Conservation (phyloP, 208 protist species). For the Crithidia bombi region DNA sequence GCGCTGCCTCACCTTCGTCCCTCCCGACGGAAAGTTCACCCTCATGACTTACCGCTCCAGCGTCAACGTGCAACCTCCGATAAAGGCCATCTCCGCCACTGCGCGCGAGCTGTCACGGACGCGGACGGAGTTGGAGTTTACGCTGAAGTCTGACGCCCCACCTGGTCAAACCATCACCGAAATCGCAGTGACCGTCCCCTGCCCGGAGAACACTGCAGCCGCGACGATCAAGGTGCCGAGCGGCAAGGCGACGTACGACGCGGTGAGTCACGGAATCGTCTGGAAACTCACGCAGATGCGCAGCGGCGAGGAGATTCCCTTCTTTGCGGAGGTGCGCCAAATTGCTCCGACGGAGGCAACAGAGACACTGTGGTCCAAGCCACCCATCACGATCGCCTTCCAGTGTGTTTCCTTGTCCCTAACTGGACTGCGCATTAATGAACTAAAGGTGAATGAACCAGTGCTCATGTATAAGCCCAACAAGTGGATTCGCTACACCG, state of each 20-base stretch:
- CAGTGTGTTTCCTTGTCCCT: constrained; percentile 95
- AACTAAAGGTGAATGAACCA: constrained; percentile 91
- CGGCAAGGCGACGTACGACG: constrained; percentile 94
- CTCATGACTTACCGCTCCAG: constrained; percentile 97
- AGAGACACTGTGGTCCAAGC: constrained; percentile 91
- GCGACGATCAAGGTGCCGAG: constrained; percentile 70
- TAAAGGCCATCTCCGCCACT: constrained; percentile 89
- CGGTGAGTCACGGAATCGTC: constrained; percentile 88
- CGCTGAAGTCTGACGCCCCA: constrained; percentile 66
- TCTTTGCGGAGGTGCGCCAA: constrained; percentile 93
- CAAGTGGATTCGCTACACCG: constrained; percentile 99
- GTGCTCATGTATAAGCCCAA: constrained; percentile 87
- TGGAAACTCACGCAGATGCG: constrained; percentile 92
- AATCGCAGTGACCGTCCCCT: constrained; percentile 88
- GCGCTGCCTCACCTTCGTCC: constrained; percentile 88
- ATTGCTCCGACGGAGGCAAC: constrained; percentile 70
- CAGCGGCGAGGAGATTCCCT: constrained; percentile 74
- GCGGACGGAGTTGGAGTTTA: constrained; percentile 87
- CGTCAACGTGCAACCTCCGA: constrained; percentile 94
- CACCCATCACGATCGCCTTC: constrained; percentile 96
- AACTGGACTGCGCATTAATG: constrained; percentile 96
- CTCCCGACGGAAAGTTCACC: constrained; percentile 97
- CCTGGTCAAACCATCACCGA: constrained; percentile 40
- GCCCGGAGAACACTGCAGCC: constrained; percentile 93
- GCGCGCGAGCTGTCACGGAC: constrained; percentile 95